phyloP scores from a whole-genome alignment of 2,329 filamentous ascomycete species.

The Fusarium poae region DNA sequence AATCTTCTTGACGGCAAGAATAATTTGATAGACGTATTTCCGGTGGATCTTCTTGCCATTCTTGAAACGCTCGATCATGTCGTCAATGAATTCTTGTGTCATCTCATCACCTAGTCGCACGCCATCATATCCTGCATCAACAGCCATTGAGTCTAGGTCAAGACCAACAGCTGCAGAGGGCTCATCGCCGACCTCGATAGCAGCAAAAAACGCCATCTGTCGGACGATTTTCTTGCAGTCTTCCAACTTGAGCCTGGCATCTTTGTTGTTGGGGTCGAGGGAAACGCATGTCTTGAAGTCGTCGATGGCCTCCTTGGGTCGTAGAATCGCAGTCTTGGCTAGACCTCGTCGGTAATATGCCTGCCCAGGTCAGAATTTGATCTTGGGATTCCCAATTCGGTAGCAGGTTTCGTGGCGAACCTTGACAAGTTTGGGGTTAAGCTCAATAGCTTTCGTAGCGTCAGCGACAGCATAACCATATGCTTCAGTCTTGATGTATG shows the following conservation, averaged over 20 bases:
- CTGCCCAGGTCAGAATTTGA: slow-evolving; percentile 58
- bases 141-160: slow-evolving; percentile 85
- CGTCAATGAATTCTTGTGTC: slow-evolving; percentile 96
- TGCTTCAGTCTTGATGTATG: slow-evolving; percentile 93
- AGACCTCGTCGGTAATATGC: slow-evolving; percentile 95
- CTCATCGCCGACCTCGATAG: slow-evolving; percentile 92
- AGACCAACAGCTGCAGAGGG: slow-evolving; percentile 92
- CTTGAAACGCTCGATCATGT: slow-evolving; percentile 98
- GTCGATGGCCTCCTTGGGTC: slow-evolving; percentile 86
- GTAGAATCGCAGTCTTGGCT: slow-evolving; percentile 90
- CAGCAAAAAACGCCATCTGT: slow-evolving; percentile 90
- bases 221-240: slow-evolving; percentile 97
- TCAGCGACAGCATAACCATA: slow-evolving; percentile 94
- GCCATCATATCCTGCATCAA: slow-evolving; percentile 90
- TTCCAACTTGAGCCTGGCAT: slow-evolving; percentile 88
- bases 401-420: slow-evolving; percentile 59
- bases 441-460: slow-evolving; percentile 89
- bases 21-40: slow-evolving; percentile 98
- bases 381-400: slow-evolving; percentile 10
- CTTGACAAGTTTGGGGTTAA: slow-evolving; percentile 91
- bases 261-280: slow-evolving; percentile 88
- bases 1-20: slow-evolving; percentile 89
- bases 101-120: slow-evolving; percentile 82
- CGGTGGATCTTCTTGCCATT: slow-evolving; percentile 92
- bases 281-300: slow-evolving; percentile 94